These are phyloP conservation scores for Pythium sukuiense DNA, from an alignment of 352 stramenopile species.

Conservation along the genomic window DNA sequence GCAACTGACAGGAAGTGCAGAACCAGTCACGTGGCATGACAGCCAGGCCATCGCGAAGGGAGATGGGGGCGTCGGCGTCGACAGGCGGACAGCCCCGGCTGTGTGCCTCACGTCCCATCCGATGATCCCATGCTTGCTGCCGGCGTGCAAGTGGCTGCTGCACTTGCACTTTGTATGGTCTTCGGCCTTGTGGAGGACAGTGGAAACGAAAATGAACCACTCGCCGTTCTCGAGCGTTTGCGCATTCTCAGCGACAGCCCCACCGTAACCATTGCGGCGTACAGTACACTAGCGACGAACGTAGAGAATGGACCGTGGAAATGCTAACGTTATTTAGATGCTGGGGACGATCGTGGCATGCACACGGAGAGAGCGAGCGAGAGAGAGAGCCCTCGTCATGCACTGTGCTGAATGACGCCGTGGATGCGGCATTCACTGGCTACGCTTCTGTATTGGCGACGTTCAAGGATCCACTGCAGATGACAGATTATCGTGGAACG, in stretches of 20 bases:
- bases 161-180: neutral
- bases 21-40: neutral
- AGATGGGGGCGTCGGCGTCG: neutral
- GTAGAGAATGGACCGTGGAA: too few relatives aligned
- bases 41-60: neutral
- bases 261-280: neutral
- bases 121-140: neutral
- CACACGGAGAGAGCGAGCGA: too few relatives aligned
- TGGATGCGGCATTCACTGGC: too few relatives aligned
- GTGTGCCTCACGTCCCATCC: neutral
- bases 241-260: neutral
- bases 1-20: neutral
- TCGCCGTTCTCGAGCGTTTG: neutral
- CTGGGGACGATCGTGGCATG: too few relatives aligned
- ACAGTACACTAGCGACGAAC: too few relatives aligned
- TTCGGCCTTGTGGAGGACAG: neutral
- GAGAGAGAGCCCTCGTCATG: too few relatives aligned
- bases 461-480: constrained; percentile 12
- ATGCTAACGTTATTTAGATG: too few relatives aligned
- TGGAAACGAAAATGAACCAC: neutral
- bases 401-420: too few relatives aligned
- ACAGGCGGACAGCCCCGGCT: neutral
- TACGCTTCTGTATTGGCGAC: constrained; percentile 5
- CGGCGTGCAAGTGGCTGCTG: neutral
- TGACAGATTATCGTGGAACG: neutral